Conservation (phyloP, 163 green algal species). For the Scenedesmus sp. region DNA sequence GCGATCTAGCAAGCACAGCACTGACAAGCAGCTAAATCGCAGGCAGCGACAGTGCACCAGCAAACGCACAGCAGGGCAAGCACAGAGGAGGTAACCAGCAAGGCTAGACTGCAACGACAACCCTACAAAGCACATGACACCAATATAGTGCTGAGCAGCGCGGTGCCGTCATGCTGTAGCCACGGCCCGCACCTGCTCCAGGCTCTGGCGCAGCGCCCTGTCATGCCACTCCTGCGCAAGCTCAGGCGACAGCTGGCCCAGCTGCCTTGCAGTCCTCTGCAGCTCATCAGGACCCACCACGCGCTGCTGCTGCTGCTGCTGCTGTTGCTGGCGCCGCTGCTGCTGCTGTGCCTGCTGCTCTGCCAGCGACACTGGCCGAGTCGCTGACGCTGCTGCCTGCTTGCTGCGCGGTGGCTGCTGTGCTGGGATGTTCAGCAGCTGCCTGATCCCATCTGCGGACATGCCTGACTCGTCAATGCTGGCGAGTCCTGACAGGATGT, state of each 20-base stretch:
- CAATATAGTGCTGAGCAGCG: background rate
- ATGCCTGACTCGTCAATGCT: conserved; percentile 37
- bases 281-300: conserved; percentile 5
- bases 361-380: background rate
- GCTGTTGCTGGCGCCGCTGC: conserved; percentile 19
- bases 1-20: background rate
- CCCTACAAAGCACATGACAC: background rate
- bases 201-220: background rate
- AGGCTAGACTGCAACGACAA: background rate
- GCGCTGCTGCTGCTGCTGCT: conserved; percentile 36
- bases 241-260: conserved; percentile 47
- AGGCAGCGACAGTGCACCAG: background rate
- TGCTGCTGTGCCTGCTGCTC: background rate
- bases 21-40: background rate
- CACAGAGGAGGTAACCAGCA: background rate
- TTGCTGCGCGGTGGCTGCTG: background rate
- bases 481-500: conserved; percentile 45
- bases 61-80: background rate
- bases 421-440: conserved; percentile 32
- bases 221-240: conserved; percentile 50
- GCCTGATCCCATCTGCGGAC: conserved; percentile 33
- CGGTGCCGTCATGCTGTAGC: background rate
- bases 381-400: background rate
- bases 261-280: conserved; percentile 20
- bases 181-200: conserved; percentile 25